Base-by-base conservation (phyloP, 306 rosid genomes). In the Rosa persica region DNA sequence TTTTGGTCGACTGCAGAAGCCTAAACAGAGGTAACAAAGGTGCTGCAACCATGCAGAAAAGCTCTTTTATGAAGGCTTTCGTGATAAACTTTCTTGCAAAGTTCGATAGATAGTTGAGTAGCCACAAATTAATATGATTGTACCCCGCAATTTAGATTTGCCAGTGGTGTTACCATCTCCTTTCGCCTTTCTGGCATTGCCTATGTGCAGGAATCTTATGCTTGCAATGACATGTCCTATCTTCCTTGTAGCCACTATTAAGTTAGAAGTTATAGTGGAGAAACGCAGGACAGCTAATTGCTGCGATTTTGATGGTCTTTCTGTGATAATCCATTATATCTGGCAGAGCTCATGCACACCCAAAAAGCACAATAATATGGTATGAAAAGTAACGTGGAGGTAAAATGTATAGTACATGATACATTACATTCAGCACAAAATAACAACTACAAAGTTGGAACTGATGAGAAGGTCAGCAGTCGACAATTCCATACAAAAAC, bases 361-460 rank as follows among this genome's bases (percentile, higher is more conserved):
- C 39, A 13, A 11, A 8, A 4, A 30, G 17, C 20, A 1, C 47
- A 66, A 19, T 38, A 25, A 30, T 30, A 57, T 16, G 19, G 10
- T 19, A 8, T 66, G 48, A 66, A 20, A 64, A 16, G 1, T 34
- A 47, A 1, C 0, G 10, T 10, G 19, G 46, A 9, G 25, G 67
- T 15, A 20, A 25, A 16, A 58, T 74, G 4, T 58, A 27, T 39
- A 10, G 40, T 20, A 36, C 22, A 27, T 1, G 51, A 19, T 22
- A 57, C 23, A 43, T 22, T 73, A 6, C 67, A 70, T 61, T 54
- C 60, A 25, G 11, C 12, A 70, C 58, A 78, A 71, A 27, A 65
- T 12, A 58, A 46, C 77, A 68, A 71, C 48, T 75, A 43, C 71
- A 40, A 52, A 47, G 77, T 68, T 42, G 67, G 60, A 73, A 75